Base-by-base conservation (phyloP, 2,329 filamentous ascomycete species). In the Fusarium subtropicale region DNA sequence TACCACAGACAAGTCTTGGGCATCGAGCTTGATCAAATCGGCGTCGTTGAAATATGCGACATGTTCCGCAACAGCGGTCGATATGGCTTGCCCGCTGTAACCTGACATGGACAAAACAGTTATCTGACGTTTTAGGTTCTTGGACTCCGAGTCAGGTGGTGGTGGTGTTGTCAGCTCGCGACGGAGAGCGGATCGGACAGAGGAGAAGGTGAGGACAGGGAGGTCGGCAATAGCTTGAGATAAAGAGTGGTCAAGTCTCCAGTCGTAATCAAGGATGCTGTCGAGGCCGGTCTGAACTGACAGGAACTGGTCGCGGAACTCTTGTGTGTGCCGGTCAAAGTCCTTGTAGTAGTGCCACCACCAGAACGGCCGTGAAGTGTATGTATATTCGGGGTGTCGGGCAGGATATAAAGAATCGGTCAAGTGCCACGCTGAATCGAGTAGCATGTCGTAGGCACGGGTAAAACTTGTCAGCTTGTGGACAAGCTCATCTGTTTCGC, bases 1-100 rank as follows among this genome's bases (percentile, higher is more conserved):
- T 28, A 96, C 81, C 51, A 90, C 85, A 5, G 91, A 91, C 55
- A 97, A 80, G 73, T 91, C 90, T 66, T 90, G 86, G 2, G 92
- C 88, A 74, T 90, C 87, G 13, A 97, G 76, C 22, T 87, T 85
- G 33, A 96, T 80, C 5, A 95, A 75, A 69, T 95, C 89, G 5
- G 92, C 90, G 9, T 81, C 81, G 8, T 91, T 80, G 34, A 88
- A 84, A 15, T 81, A 80, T 1, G 91, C 91, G 44, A 91, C 81
- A 52, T 87, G 84, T 62, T 87, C 84, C 3, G 94, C 86, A n/a
- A 92, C 81, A 18, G 79, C 75, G 54, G 79, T 72, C n/a, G 79
- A 74, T 58, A 82, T 77, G 2, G 78, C 76, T 41, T 76, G 79
- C 2, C 81, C 81, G 13, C 78, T 74, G 47, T 81, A 81, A 1